phyloP scores from a whole-genome alignment of 257 asterid species.

The Nicotiana sylvestris region DNA sequence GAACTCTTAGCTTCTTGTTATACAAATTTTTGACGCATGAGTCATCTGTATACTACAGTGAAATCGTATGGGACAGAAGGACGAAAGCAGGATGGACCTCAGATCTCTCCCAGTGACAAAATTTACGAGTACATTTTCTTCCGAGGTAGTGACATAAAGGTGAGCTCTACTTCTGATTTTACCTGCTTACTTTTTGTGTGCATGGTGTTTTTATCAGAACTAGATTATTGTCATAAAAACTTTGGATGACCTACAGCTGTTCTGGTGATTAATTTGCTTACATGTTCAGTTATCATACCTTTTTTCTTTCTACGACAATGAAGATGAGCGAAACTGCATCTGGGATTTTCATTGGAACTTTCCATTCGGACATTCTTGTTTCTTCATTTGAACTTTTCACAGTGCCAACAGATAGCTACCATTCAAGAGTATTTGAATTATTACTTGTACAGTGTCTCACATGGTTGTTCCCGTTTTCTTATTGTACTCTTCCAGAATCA shows the following conservation, averaged over 20 bases:
- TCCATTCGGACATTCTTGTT: background rate
- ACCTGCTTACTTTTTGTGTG: background rate
- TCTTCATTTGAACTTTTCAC: background rate
- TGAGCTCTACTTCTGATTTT: background rate
- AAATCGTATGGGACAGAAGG: conserved; percentile 36
- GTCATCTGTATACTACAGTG: conserved; percentile 19
- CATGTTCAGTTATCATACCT: background rate
- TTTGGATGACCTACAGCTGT: background rate
- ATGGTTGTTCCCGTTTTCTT: background rate
- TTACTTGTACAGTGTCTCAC: background rate
- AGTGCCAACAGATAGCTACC: background rate
- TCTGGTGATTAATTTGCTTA: background rate
- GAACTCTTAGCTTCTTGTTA: background rate
- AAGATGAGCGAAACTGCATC: background rate
- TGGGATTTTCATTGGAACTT: background rate
- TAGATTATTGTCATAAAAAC: background rate
- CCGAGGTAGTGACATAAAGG: conserved; percentile 33
- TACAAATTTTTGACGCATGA: background rate
- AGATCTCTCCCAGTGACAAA: conserved; percentile 22
- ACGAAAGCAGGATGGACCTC: conserved; percentile 22
- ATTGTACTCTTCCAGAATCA: conserved; percentile 4
- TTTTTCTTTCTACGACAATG: background rate
- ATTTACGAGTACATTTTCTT: conserved; percentile 24
- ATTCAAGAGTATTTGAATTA: background rate
- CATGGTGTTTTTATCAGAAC: background rate